Evolutionary conservation across 2,329 filamentous ascomycete genomes (phyloP).

Genomic region (Dactylellina sp.): DNA sequence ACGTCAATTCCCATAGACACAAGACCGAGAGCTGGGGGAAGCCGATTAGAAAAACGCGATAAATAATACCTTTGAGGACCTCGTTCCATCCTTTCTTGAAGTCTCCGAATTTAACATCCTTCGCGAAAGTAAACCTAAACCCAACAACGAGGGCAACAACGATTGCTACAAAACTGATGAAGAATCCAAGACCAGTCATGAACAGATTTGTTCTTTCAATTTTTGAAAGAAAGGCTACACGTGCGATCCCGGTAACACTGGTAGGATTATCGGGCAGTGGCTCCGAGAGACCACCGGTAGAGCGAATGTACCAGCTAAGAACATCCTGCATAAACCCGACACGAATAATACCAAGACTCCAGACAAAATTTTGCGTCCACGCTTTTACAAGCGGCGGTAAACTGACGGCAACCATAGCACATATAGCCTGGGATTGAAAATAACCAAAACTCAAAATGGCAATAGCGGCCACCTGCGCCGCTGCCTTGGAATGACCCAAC

Average conservation of each 20-base stretch:
- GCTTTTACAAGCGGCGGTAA: slow-evolving; percentile 87
- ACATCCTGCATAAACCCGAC: slow-evolving; percentile 87
- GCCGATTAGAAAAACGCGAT: slow-evolving; percentile 87
- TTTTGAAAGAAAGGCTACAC: slow-evolving; percentile 83
- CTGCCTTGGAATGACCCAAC: slow-evolving; percentile 90
- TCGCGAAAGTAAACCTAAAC: slow-evolving; percentile 89
- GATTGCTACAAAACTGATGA: slow-evolving; percentile 82
- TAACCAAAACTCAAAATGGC: slow-evolving; percentile 93
- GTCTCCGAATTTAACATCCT: slow-evolving; percentile 85
- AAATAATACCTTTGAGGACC: slow-evolving; percentile 90
- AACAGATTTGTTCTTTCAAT: slow-evolving; percentile 95
- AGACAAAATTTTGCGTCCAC: slow-evolving; percentile 97
- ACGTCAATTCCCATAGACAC: slow-evolving; percentile 91
- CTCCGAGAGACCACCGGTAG: slow-evolving; percentile 86
- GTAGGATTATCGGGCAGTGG: slow-evolving; percentile 79
- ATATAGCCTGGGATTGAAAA: slow-evolving; percentile 91
- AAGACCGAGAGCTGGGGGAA: slow-evolving; percentile 91
- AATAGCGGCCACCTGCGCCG: slow-evolving; percentile 92
- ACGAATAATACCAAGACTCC: slow-evolving; percentile 94
- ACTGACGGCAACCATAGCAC: slow-evolving; percentile 82
- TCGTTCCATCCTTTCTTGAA: slow-evolving; percentile 95
- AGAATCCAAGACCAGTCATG: slow-evolving; percentile 89
- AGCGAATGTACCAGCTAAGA: slow-evolving; percentile 93
- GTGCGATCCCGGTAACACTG: slow-evolving; percentile 84
- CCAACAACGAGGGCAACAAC: slow-evolving; percentile 77